Evolutionary conservation across 176 grass and related monocot species (phyloP).

Genomic region (Poa pratensis): DNA sequence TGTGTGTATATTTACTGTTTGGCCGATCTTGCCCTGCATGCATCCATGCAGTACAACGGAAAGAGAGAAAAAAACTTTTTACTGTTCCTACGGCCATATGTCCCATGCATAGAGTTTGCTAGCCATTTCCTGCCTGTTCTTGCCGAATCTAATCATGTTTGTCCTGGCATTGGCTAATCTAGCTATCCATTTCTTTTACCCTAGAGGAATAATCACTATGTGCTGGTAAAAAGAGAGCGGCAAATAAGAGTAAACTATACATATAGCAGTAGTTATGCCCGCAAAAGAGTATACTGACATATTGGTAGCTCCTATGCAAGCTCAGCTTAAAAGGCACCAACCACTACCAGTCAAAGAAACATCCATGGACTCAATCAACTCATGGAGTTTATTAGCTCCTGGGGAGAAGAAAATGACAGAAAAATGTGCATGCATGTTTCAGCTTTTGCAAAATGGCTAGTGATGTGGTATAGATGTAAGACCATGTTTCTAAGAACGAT

Average conservation of each 20-base stretch:
- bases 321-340: constrained; percentile 47
- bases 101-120: constrained; percentile 14
- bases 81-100: constrained; percentile 29
- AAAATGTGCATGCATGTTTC: constrained; percentile 21
- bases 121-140: constrained; percentile 19
- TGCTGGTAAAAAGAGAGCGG: constrained; percentile 50
- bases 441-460: constrained; percentile 24
- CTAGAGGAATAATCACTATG: constrained; percentile 46
- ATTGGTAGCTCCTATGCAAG: constrained; percentile 39
- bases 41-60: constrained; percentile 20
- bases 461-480: neutral
- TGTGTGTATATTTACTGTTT: constrained; percentile 39
- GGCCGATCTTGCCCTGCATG: constrained; percentile 42
- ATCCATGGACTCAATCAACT: constrained; percentile 23
- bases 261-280: neutral
- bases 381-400: neutral
- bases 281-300: constrained; percentile 31
- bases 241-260: constrained; percentile 43
- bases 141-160: constrained; percentile 55
- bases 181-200: constrained; percentile 16
- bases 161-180: constrained; percentile 39
- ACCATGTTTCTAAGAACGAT: neutral
- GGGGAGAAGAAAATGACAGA: neutral
- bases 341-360: constrained; percentile 38
- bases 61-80: neutral